phyloP scores from a whole-genome alignment of 1,139 yeast species.

The Protomyces pachydermus region DNA sequence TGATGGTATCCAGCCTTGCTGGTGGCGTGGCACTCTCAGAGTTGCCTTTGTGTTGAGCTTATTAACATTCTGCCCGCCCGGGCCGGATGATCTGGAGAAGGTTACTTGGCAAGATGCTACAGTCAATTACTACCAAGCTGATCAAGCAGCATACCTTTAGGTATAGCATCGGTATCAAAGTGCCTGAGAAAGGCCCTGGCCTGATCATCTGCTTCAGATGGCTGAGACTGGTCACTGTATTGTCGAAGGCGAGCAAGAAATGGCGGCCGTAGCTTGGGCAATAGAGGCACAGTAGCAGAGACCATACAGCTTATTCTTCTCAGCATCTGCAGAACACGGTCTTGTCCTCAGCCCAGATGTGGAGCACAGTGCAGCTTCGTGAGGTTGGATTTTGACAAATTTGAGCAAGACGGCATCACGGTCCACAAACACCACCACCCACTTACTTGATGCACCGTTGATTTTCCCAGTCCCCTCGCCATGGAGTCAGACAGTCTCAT shows the following conservation, averaged over 20 bases:
- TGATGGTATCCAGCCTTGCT: conserved; percentile 18
- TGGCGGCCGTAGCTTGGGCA: too few species aligned
- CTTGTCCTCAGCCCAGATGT: too few species aligned
- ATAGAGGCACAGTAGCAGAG: too few species aligned
- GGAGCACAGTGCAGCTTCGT: too few species aligned
- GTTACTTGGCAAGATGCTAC: conserved; percentile 3
- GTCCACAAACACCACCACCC: background rate
- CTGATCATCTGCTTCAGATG: background rate
- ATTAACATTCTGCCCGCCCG: conserved; percentile 28
- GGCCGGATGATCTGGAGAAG: conserved; percentile 20
- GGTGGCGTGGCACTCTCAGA: conserved; percentile 4
- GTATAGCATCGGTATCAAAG: conserved; percentile 6
- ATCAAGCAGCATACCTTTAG: background rate
- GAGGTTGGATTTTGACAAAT: too few species aligned
- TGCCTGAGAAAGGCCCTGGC: conserved; percentile 5
- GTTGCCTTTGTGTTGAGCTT: conserved; percentile 27
- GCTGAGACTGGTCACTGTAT: background rate
- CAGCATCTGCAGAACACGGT: too few species aligned
- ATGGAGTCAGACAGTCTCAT: background rate
- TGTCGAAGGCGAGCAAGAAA: background rate
- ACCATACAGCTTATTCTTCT: too few species aligned
- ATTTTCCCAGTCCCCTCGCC: background rate
- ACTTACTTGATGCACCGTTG: background rate
- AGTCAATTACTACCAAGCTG: background rate
- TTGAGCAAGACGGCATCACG: too few species aligned